Base-by-base conservation (phyloP, 208 protist genomes). In the Crithidia acanthocephali region DNA sequence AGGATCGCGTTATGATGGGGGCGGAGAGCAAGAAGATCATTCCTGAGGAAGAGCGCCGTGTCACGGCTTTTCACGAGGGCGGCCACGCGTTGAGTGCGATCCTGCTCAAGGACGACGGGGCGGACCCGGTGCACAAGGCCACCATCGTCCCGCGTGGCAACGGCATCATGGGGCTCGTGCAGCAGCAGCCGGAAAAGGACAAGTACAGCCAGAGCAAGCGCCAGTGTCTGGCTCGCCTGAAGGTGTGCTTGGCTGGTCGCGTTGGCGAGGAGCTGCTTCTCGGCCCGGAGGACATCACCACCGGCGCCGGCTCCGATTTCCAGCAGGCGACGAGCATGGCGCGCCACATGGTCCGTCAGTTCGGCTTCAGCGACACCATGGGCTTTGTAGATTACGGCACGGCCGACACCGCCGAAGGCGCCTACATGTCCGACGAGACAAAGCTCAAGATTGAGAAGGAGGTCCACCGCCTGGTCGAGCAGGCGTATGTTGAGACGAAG, bases 181-280 rank as follows among this genome's bases (percentile, higher is more conserved):
- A 94, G 73, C 93, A 97, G 69, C 70, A 90, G 50, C 91, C 93
- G 59, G 81, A 94, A 37, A 88, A 80, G 62, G 93, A 97, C 69
- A 85, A 85, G 66, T 96, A 97, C 86, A 94, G 85, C 65, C 80
- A 92, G 68, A 95, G 84, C 61, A 93, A 94, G 70, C 76, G 82
- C 48, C 88, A 96, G 80, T 93, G 91, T 60, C 63, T 95, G 27
- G 83, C 92, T 13, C 81, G 92, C 33, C 68, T 97, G 25, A 93
- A 92, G 76, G 90, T 96, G 57, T 94, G 88, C 58, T 69, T 97
- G 28, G 94, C 92, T 20, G 94, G 94, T 27, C 86, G 98, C 33
- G 97, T 98, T 22, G 98, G 97, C 27, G 98, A 99, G 81, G 98
- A 99, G 84, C 83, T 99, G 11, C 85, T 99, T 15, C 97, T 98